phyloP scores from a whole-genome alignment of 148 eudicot genomes.

The Salicornia ramosissima region DNA sequence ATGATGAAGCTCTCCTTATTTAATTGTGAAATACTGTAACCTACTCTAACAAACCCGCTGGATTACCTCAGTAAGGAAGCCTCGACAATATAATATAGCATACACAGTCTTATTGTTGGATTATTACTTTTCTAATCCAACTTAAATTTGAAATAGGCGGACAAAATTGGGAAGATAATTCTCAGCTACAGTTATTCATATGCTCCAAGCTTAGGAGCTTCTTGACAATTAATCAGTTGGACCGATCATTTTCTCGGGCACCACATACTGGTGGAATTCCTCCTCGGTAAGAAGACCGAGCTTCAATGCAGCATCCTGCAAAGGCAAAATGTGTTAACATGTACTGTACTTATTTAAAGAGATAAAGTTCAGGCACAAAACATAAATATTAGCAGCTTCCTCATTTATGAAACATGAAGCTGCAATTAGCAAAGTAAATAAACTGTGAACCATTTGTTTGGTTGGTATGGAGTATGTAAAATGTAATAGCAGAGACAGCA shows the following conservation, averaged over 20 bases:
- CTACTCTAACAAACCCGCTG: not conserved
- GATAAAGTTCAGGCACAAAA: not conserved
- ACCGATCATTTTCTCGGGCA: conserved; percentile 95
- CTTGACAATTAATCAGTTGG: conserved; percentile 45
- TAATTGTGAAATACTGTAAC: too few species aligned
- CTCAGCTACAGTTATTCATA: conserved; percentile 1
- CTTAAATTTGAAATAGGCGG: not conserved
- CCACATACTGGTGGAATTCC: conserved; percentile 75
- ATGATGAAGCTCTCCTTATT: too few species aligned
- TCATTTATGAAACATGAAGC: not conserved
- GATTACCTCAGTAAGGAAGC: too few species aligned
- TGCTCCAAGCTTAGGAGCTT: not conserved
- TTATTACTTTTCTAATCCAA: conserved; percentile 18
- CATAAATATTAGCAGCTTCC: not conserved
- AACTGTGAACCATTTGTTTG: too few species aligned
- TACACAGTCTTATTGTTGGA: conserved; percentile 13
- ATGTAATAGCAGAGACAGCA: not conserved
- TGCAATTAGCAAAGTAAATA: too few species aligned
- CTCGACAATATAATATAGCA: conserved; percentile 19
- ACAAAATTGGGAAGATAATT: not conserved
- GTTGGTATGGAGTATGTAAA: not conserved
- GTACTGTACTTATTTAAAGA: too few species aligned
- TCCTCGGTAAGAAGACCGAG: conserved; percentile 79
- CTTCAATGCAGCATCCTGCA: conserved; percentile 87
- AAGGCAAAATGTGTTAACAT: too few species aligned